Base-by-base conservation (phyloP, 2,329 filamentous ascomycete genomes). In the Fusarium scirpi region DNA sequence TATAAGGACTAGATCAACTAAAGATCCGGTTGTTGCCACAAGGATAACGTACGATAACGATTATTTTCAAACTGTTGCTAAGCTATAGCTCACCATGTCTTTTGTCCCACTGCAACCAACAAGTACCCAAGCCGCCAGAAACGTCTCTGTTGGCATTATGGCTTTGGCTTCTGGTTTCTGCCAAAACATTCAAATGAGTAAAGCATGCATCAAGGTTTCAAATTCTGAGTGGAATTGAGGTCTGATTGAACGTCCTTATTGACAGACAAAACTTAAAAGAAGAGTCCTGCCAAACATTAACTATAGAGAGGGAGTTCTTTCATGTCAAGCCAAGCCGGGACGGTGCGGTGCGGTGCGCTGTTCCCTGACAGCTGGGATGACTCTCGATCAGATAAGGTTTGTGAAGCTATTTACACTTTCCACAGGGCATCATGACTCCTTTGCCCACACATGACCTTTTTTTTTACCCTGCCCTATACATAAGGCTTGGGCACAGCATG, bases 1-100 rank as follows among this genome's bases (percentile, higher is more conserved):
- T 72, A 72, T 38, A 72, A 72, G 32, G 59, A 69, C 4, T 71
- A 69, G 20, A 7, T 56, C 13, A 55, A 38, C 18, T 38, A n/a
- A 30, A 30, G 29, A 30, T 30, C 29, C 29, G 2, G 29, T 30
- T 30, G 29, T 30, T 30, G 12, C 29, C 29, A 30, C 12, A 30
- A 30, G 29, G 29, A 30, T 30, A 29, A 29, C 27, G 27, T 29
- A 3, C 27, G 4, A 12, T 29, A 12, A 29, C 27, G 5, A 29
- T 29, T 29, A 12, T 29, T 12, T 29, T 29, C 27, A 29, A 29
- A 29, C 11, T 29, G 10, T 29, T 29, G 10, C 27, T 12, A 29
- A 29, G 27, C 11, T 29, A 29, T 12, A 12, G 27, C 27, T 29
- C 27, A 10, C 10, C 10, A 29, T 11, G 27, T 29, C 10, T 29